Evolutionary conservation across 352 stramenopile species (phyloP).

Genomic region (Phytophthora nicotianae): DNA sequence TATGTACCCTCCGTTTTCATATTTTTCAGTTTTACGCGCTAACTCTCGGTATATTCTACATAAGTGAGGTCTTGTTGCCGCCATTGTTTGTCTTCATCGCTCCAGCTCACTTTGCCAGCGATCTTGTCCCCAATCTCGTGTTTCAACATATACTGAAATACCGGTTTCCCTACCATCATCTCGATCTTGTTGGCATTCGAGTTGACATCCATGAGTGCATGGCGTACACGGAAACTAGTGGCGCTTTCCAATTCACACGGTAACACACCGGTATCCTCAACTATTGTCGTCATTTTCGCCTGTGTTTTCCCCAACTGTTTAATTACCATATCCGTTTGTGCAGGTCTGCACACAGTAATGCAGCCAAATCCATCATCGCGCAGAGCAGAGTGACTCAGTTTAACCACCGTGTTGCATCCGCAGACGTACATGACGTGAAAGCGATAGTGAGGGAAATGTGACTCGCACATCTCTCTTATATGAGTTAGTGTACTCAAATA

Average conservation of each 20-base stretch:
- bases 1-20: background rate
- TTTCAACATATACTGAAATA: constrained; percentile 65
- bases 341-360: constrained; percentile 67
- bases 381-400: constrained; percentile 73
- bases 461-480: constrained; percentile 75
- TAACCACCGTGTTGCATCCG: constrained; percentile 80
- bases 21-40: constrained; percentile 9
- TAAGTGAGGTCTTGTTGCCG: constrained; percentile 64
- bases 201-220: constrained; percentile 43
- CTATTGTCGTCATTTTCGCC: constrained; percentile 63
- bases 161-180: constrained; percentile 76
- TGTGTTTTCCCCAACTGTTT: constrained; percentile 75
- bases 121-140: constrained; percentile 67
- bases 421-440: constrained; percentile 84
- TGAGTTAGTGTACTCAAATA: constrained; percentile 80
- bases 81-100: constrained; percentile 71
- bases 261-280: constrained; percentile 74
- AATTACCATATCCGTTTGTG: constrained; percentile 70
- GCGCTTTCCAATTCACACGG: constrained; percentile 69
- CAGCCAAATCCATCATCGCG: constrained; percentile 72
- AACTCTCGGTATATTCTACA: constrained; percentile 77
- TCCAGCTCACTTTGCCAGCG: constrained; percentile 59
- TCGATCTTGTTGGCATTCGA: constrained; percentile 46
- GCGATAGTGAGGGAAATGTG: constrained; percentile 61
- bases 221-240: constrained; percentile 67